These are phyloP conservation scores for Hsuehochloa calcarea DNA, from an alignment of 176 grass and related monocot genomes.

Conservation along the genomic window DNA sequence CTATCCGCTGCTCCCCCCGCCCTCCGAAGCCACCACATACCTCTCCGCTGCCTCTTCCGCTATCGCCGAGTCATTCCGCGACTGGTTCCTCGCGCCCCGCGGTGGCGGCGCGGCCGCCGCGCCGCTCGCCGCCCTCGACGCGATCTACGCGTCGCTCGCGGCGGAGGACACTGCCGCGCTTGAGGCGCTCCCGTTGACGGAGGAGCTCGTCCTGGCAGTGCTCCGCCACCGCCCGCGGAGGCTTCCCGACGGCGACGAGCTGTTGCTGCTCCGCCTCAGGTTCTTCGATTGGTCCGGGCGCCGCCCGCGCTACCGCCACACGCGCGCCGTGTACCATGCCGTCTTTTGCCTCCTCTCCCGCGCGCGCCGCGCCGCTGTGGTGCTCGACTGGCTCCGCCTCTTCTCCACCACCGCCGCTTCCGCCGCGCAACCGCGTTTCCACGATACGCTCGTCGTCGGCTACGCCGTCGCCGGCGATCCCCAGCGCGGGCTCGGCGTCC, in stretches of 20 bases:
- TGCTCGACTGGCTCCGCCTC: conserved; percentile 85
- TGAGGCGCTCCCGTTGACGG: conserved; percentile 49
- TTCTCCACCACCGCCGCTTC: conserved; percentile 44
- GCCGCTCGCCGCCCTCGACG: conserved; percentile 42
- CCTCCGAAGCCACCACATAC: not conserved
- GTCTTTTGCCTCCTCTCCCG: conserved; percentile 60
- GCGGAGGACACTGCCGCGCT: conserved; percentile 46
- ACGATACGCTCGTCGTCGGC: conserved; percentile 76
- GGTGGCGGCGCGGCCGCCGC: not conserved
- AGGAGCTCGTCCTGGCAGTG: conserved; percentile 54
- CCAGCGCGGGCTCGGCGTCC: conserved; percentile 60
- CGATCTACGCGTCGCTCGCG: conserved; percentile 69
- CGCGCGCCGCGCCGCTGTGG: conserved; percentile 42
- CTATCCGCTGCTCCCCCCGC: conserved; percentile 22
- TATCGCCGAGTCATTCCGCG: conserved; percentile 53
- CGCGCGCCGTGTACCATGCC: conserved; percentile 57
- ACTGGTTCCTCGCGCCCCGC: conserved; percentile 59
- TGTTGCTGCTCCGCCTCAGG: conserved; percentile 67
- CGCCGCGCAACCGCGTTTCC: conserved; percentile 46
- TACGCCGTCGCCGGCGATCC: conserved; percentile 85
- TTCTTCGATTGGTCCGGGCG: conserved; percentile 93
- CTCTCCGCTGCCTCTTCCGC: conserved; percentile 19
- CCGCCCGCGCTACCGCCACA: conserved; percentile 56
- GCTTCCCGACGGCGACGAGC: conserved; percentile 8
- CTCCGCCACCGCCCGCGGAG: conserved; percentile 50